These are phyloP conservation scores for Orychophragmus violaceus DNA, from an alignment of 345 rosid genomes.

Conservation along the genomic window DNA sequence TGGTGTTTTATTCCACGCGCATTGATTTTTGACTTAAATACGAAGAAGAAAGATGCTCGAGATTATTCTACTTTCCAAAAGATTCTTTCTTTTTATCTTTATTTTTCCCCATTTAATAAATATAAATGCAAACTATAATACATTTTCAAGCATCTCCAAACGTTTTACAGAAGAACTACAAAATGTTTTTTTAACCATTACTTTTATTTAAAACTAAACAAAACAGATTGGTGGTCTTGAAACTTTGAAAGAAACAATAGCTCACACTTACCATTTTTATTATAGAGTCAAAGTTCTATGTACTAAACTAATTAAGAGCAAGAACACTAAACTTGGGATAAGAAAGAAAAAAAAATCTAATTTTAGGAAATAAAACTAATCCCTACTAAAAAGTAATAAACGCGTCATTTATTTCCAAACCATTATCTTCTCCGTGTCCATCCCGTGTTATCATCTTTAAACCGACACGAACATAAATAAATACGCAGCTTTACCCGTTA, in stretches of 20 bases:
- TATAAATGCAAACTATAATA: not conserved
- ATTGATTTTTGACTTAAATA: not conserved
- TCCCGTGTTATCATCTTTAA: constrained; percentile 10
- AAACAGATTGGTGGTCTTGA: not conserved
- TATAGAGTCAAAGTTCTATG: not conserved
- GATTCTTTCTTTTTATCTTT: not conserved
- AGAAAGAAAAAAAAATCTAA: not conserved
- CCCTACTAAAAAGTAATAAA: not conserved
- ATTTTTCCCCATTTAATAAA: not conserved
- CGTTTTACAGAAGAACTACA: not conserved
- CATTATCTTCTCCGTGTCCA: constrained; percentile 5
- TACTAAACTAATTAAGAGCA: not conserved
- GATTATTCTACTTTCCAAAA: not conserved
- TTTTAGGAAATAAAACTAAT: too few species aligned
- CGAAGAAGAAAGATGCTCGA: constrained; percentile 2
- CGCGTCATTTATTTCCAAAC: constrained; percentile 13
- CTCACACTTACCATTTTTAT: not conserved
- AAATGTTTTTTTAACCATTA: not conserved
- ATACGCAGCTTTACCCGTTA: not conserved
- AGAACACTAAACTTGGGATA: not conserved
- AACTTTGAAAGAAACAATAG: not conserved
- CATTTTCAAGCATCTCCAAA: not conserved
- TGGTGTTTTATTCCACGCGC: not conserved
- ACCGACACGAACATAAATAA: constrained; percentile 9
- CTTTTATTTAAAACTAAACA: not conserved